phyloP scores from a whole-genome alignment of 345 rosid genomes.

The Eucalyptus tenuipes region DNA sequence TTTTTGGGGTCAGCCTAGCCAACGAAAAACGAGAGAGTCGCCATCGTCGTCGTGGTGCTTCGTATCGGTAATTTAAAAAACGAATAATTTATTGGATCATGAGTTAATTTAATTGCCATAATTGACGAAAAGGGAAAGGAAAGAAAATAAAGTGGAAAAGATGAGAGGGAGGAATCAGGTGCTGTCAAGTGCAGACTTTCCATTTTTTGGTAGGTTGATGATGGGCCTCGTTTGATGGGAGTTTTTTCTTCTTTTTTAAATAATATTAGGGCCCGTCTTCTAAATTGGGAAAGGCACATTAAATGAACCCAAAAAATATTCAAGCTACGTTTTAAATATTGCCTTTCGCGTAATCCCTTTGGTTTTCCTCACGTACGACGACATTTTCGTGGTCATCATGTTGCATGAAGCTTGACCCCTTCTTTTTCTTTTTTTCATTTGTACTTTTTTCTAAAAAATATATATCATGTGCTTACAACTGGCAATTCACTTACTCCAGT shows the following conservation, averaged over 20 bases:
- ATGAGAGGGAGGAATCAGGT: neutral
- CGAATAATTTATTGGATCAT: neutral
- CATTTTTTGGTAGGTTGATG: neutral
- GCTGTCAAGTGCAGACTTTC: neutral
- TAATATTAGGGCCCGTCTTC: neutral
- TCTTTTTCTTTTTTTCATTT: neutral
- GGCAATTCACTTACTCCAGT: fast-evolving
- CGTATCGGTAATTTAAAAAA: neutral
- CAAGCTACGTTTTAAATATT: neutral
- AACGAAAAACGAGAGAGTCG: neutral
- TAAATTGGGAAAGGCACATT: neutral
- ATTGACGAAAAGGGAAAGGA: neutral
- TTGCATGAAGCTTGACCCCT: neutral
- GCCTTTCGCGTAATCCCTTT: neutral
- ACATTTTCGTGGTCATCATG: neutral
- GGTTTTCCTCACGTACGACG: neutral
- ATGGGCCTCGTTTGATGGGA: neutral
- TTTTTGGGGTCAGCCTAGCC: neutral
- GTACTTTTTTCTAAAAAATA: no score
- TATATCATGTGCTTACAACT: fast-evolving
- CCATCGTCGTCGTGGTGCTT: neutral
- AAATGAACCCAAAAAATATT: neutral
- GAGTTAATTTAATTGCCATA: neutral
- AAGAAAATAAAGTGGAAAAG: neutral
- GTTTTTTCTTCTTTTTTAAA: neutral